Base-by-base conservation (phyloP, 495 filamentous ascomycete species). In the Neurospora sp. region DNA sequence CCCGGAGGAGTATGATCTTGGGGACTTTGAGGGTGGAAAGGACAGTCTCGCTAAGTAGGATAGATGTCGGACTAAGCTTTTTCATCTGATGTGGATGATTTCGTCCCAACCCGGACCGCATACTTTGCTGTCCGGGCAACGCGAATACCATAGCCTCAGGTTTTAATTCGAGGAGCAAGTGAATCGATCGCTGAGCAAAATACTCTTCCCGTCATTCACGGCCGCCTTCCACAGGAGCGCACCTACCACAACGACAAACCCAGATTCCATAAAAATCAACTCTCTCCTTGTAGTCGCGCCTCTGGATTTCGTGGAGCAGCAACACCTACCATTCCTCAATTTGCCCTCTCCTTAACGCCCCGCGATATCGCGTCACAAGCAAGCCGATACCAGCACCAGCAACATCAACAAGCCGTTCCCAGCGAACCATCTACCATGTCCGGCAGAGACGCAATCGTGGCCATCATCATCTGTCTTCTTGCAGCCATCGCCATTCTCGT, bases 1-100 rank as follows among this genome's bases (percentile, higher is more conserved):
- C 85, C 95, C 96, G 0, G 89, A 91, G 11, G 96, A 99, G 84
- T 99, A 99, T 83, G 93, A 98, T 80, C 72, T 96, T 39, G 87
- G 85, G 41, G 88, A 90, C 72, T 95, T 89, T 83, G 91, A 97
- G 78, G 91, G 87, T 44, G 94, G 94, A 3, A 87, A 87, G 40
- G 89, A 92, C 16, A 92, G 90, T 69, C 78, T 95, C 2, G 5
- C 54, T 18, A 62, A 16, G 12, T 62, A 62, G 27, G 48, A 27
- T 62, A 62, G 54, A 16, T 14, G 54, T 27, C 7, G 23, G 23
- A 35, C 35, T 35, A 35, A 62, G 6, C 48, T 2, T 12, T 54
- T 23, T 54, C 27, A 62, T 62, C 27, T 46, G 42, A 46, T 46
- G 42, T 7, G 2, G 54, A 62, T 7, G 27, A 35, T 31, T 16